These are phyloP conservation scores for Raphanus sativus DNA, from an alignment of 345 rosid species.

Conservation along the genomic window DNA sequence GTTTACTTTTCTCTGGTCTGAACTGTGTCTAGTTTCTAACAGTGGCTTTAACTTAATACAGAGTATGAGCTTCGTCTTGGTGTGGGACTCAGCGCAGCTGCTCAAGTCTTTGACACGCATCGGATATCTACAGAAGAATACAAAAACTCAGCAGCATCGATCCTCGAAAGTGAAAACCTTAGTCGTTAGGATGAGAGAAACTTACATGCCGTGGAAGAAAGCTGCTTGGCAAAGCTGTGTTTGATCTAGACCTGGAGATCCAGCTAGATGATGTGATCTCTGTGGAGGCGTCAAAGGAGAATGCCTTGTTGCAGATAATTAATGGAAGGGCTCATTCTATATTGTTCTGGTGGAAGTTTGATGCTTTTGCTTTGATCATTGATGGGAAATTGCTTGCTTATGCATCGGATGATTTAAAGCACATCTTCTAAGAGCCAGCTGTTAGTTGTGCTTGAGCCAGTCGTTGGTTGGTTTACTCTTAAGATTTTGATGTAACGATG, in stretches of 20 bases:
- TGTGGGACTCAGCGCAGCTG: slow-evolving; percentile 77
- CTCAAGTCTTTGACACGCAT: slow-evolving; percentile 67
- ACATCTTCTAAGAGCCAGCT: slow-evolving; percentile 70
- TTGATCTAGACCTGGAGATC: slow-evolving; percentile 60
- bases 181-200: slow-evolving; percentile 65
- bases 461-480: slow-evolving; percentile 46
- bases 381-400: slow-evolving; percentile 92
- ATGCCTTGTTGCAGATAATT: slow-evolving; percentile 56
- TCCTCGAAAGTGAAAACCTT: slow-evolving; percentile 68
- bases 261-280: not conserved
- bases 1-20: no score
- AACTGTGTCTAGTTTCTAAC: no score
- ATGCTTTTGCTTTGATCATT: slow-evolving; percentile 77
- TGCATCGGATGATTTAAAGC: slow-evolving; percentile 73
- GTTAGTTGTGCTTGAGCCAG: slow-evolving; percentile 83
- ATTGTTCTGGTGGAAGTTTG: slow-evolving; percentile 52
- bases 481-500: no score
- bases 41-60: no score
- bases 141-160: slow-evolving; percentile 50
- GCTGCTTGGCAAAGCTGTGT: slow-evolving; percentile 80
- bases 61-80: slow-evolving; percentile 63
- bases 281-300: slow-evolving; percentile 75
- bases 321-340: slow-evolving; percentile 56
- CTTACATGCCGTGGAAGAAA: no score
- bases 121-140: slow-evolving; percentile 64